phyloP scores from a whole-genome alignment of 2,329 filamentous ascomycete species.

The Didymella arachidicola region DNA sequence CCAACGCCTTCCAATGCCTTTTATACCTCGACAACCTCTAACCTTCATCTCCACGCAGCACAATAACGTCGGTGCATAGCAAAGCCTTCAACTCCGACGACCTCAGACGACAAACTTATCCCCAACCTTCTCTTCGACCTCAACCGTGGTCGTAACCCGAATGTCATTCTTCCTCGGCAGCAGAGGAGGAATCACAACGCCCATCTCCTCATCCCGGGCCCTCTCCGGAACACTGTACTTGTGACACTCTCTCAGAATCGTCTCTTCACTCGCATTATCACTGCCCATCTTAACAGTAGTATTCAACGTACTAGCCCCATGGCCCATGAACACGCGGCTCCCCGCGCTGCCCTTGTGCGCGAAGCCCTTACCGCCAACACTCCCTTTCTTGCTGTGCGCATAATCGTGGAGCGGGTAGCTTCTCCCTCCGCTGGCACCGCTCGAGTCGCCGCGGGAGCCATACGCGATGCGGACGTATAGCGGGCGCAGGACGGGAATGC shows the following conservation, averaged over 20 bases:
- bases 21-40: neutral
- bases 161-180: constrained; percentile 13
- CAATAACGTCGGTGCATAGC: neutral
- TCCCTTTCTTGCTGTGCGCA: constrained; percentile 24
- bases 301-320: constrained; percentile 27
- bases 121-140: constrained; percentile 18
- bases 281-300: constrained; percentile 33
- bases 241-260: constrained; percentile 32
- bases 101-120: constrained; percentile 16
- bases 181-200: neutral
- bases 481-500: constrained; percentile 57
- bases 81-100: neutral
- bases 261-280: constrained; percentile 40
- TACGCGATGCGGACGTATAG: constrained; percentile 52
- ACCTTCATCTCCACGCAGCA: neutral
- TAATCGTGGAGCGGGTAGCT: constrained; percentile 36
- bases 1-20: constrained; percentile 1
- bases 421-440: constrained; percentile 16
- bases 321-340: constrained; percentile 32
- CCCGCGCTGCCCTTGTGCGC: constrained; percentile 10
- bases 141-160: constrained; percentile 17
- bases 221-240: constrained; percentile 16
- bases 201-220: constrained; percentile 1
- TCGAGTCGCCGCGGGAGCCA: constrained; percentile 32
- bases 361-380: constrained; percentile 14